Evolutionary conservation across 768 basidiomycete genomes (phyloP).

Genomic region (Naganishia vishniacii): DNA sequence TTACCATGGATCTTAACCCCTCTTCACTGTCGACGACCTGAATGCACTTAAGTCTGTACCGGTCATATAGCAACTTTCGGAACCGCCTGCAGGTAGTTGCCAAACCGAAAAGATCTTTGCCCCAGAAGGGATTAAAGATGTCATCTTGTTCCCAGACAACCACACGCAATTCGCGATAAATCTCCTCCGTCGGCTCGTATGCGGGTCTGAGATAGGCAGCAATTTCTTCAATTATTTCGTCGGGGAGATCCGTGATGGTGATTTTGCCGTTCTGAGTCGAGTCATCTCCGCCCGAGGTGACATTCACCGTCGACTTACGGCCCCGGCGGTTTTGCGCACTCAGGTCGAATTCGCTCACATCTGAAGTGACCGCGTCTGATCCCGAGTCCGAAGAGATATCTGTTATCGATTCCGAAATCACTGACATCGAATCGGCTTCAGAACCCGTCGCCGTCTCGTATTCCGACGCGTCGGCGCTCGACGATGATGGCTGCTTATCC

Average conservation of each 20-base stretch:
- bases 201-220: background rate
- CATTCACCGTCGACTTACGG: too few species aligned
- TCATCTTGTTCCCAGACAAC: constrained; percentile 7
- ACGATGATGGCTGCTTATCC: background rate
- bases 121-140: constrained; percentile 7
- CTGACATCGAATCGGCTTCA: background rate
- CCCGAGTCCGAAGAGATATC: background rate
- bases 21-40: constrained; percentile 6
- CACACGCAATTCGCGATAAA: background rate
- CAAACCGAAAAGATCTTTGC: constrained; percentile 14
- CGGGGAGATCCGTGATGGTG: background rate
- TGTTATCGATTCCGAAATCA: background rate
- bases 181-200: background rate
- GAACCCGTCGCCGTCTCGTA: background rate
- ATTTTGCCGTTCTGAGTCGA: too few species aligned
- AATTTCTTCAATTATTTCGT: constrained; percentile 6
- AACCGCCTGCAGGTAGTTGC: constrained; percentile 7
- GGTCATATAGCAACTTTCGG: background rate
- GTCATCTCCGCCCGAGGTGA: too few species aligned
- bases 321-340: background rate
- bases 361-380: background rate
- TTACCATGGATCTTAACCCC: background rate
- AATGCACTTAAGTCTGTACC: background rate
- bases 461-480: background rate
- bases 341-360: background rate